These are phyloP conservation scores for Lenzites betulinus DNA, from an alignment of 768 basidiomycete genomes.

Conservation along the genomic window DNA sequence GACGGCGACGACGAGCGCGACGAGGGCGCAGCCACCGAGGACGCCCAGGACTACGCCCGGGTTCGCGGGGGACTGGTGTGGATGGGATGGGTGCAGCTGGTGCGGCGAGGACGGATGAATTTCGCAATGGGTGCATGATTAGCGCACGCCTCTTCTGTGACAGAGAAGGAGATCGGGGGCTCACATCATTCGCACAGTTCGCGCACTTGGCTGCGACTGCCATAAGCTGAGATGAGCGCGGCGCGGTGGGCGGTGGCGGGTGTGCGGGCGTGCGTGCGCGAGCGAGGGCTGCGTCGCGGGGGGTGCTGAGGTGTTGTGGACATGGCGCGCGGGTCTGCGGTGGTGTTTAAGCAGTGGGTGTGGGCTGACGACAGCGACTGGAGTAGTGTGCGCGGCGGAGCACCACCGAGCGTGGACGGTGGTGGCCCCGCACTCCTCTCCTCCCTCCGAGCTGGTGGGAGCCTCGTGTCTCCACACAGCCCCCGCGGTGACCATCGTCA, in stretches of 20 bases:
- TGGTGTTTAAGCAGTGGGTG: not conserved
- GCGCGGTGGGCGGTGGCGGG: no score
- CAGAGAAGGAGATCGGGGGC: slow-evolving; percentile 16
- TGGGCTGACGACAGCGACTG: no score
- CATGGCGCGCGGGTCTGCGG: not conserved
- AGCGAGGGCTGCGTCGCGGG: not conserved
- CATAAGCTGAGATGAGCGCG: slow-evolving; percentile 7
- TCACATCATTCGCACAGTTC: slow-evolving; percentile 18
- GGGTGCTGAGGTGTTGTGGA: not conserved
- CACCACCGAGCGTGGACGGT: not conserved
- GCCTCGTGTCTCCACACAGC: slow-evolving; percentile 14
- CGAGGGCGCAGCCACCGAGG: slow-evolving; percentile 23
- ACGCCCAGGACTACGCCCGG: slow-evolving; percentile 25
- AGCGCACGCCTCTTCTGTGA: slow-evolving; percentile 11
- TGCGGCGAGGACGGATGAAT: slow-evolving; percentile 3
- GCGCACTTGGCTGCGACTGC: slow-evolving; percentile 13
- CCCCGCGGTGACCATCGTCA: slow-evolving; percentile 6
- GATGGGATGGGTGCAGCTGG: not conserved
- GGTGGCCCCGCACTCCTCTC: not conserved
- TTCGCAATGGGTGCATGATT: slow-evolving; percentile 6
- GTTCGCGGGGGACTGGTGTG: slow-evolving; percentile 11
- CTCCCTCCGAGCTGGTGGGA: not conserved
- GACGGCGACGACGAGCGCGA: slow-evolving; percentile 20
- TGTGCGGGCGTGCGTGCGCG: no score
- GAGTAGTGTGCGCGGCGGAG: not conserved